Base-by-base conservation (phyloP, 208 protist genomes). In the Leishmania arabica region DNA sequence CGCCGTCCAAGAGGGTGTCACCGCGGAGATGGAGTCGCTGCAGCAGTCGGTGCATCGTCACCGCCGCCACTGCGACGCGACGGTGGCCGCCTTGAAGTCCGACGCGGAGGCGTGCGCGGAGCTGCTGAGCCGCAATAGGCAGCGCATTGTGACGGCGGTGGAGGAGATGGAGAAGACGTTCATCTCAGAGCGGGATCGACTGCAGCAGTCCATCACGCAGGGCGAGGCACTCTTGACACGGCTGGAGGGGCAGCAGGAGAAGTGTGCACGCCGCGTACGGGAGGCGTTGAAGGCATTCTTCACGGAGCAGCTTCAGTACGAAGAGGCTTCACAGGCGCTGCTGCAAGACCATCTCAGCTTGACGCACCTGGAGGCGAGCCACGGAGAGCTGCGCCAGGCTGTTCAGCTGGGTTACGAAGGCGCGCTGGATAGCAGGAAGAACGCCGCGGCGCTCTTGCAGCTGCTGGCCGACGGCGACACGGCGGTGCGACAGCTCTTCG, bases 211-310 rank as follows among this genome's bases (percentile, higher is more conserved):
- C 17, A 82, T 97, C 24, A 60, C 81, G 5, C 37, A 62, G 2
- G 88, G 91, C 65, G n/a, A 73, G n/a, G 77, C 86, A 21, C 72
- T 31, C 19, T 78, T 93, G 34, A 84, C 77, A 64, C 85, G 89
- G 78, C 90, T 88, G 60, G 91, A 83, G 76, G 86, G 73, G 27
- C 75, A 82, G 53, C 94, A 97, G 60, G 94, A 97, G 70, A 90
- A 90, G 62, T 84, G 89, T 47, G 88, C 89, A 1, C 94, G 94
- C 7, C 92, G 92, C 37, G 88, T 96, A 45, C 89, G 94, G 0
- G 94, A 97, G 84, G 84, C 85, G 0, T 80, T 92, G 27, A 97
- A 97, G 82, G 92, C 89, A 70, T 86, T 88, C 71, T 91, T 93
- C 74, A 60, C 77, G 76, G 94, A 97, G 79, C 92, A 97, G 84